These are phyloP conservation scores for Lunasporangiospora selenospora DNA, from an alignment of 192 early-diverging fungal genomes.

Conservation along the genomic window DNA sequence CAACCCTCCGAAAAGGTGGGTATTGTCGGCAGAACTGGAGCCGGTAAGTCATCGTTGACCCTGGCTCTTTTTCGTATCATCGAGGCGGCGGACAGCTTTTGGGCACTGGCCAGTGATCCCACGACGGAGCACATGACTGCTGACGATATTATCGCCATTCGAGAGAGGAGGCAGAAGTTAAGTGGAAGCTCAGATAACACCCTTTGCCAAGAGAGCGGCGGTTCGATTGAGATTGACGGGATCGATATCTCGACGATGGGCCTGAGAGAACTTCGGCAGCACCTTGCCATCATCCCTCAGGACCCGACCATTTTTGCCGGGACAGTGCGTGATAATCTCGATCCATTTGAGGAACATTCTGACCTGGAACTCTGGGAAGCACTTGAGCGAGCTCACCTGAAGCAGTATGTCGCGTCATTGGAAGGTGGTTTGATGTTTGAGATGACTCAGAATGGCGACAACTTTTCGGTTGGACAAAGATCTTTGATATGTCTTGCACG, in stretches of 20 bases:
- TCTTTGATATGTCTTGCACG: constrained; percentile 71
- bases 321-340: constrained; percentile 58
- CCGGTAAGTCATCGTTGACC: constrained; percentile 57
- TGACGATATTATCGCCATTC: too few species aligned
- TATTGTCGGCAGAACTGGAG: constrained; percentile 63
- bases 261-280: too few species aligned
- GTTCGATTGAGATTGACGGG: too few species aligned
- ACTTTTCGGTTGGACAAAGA: constrained; percentile 81
- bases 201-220: too few species aligned
- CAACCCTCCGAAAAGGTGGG: constrained; percentile 69
- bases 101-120: constrained; percentile 6
- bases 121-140: too few species aligned
- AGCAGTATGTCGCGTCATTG: constrained; percentile 60
- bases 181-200: too few species aligned
- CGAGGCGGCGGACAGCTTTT: constrained; percentile 39
- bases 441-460: constrained; percentile 78
- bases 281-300: too few species aligned
- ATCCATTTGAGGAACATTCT: constrained; percentile 52
- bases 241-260: too few species aligned
- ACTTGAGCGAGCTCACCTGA: constrained; percentile 66
- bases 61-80: constrained; percentile 53
- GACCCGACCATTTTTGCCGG: too few species aligned
- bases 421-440: constrained; percentile 67
- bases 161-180: too few species aligned
- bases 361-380: constrained; percentile 68